Conservation (phyloP, 345 rosid genomes). For the Lepidium didymum region DNA sequence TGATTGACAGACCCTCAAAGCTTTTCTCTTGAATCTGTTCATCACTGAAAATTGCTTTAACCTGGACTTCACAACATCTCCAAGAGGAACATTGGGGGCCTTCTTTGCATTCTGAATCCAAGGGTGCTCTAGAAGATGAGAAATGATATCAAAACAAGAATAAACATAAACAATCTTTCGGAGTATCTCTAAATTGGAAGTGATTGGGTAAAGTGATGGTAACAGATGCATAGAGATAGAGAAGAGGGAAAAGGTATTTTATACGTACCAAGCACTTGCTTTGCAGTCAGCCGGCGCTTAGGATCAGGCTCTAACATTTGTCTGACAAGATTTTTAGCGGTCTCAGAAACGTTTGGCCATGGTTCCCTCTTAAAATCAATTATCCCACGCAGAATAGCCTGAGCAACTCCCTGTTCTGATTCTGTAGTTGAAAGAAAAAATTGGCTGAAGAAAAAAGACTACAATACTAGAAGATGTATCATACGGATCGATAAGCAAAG, state of each 20-base stretch:
- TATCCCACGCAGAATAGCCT: conserved; percentile 90
- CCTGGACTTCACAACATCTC: conserved; percentile 96
- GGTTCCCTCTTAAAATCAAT: conserved; percentile 99
- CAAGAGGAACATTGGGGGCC: conserved; percentile 94
- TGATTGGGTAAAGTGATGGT: background rate
- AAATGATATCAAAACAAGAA: background rate
- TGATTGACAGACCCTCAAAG: conserved; percentile 70
- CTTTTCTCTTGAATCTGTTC: conserved; percentile 99
- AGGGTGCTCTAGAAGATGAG: conserved; percentile 62
- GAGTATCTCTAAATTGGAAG: background rate
- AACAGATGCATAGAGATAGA: background rate
- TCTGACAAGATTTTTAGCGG: conserved; percentile 79
- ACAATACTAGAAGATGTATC: background rate
- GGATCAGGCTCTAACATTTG: conserved; percentile 99
- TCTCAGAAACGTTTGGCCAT: conserved; percentile 94
- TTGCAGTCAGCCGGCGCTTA: conserved; percentile 83
- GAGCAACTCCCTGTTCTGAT: conserved; percentile 99
- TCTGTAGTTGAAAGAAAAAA: conserved; percentile 41
- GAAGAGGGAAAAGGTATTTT: background rate
- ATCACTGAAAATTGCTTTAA: conserved; percentile 97
- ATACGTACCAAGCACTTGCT: conserved; percentile 85
- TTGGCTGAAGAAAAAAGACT: background rate
- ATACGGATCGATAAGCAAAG: background rate
- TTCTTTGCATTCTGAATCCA: conserved; percentile 99
- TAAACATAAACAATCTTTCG: background rate